Evolutionary conservation across 1,284 basidiomycete species (phyloP).

Genomic region (Trichosporon sp.): DNA sequence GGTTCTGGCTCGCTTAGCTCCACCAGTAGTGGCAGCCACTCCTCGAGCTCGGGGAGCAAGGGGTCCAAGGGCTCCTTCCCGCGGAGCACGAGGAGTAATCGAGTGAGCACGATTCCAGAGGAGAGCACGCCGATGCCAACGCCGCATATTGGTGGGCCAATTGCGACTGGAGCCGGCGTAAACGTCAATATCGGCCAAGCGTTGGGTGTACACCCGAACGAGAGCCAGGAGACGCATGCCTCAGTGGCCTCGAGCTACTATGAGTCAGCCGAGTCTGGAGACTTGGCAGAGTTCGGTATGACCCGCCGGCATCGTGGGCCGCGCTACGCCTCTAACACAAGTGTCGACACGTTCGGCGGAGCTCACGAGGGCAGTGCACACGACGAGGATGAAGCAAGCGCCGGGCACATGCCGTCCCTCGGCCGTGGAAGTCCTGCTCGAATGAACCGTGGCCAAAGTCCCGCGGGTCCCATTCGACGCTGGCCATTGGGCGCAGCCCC

Average conservation of each 20-base stretch:
- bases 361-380: background rate
- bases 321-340: conserved; percentile 23
- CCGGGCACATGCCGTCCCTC: conserved; percentile 1
- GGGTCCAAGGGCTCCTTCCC: conserved; percentile 20
- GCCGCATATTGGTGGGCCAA: background rate
- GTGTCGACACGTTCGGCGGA: conserved; percentile 29
- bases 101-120: conserved; percentile 26
- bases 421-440: background rate
- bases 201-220: background rate
- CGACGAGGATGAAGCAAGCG: conserved; percentile 3
- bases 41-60: conserved; percentile 25
- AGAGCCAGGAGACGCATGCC: conserved; percentile 1
- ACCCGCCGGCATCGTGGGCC: background rate
- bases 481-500: background rate
- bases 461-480: background rate
- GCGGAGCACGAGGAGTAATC: conserved; percentile 21
- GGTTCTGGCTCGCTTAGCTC: conserved; percentile 18
- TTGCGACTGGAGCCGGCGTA: background rate
- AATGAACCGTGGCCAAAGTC: background rate
- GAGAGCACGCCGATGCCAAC: conserved; percentile 18
- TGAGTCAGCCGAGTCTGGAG: conserved; percentile 28
- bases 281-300: conserved; percentile 28
- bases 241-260: conserved; percentile 16
- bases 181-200: background rate
- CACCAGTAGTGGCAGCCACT: conserved; percentile 12